These are phyloP conservation scores for Suhomyces anneliseae DNA, from an alignment of 1,139 yeast species.

Conservation along the genomic window DNA sequence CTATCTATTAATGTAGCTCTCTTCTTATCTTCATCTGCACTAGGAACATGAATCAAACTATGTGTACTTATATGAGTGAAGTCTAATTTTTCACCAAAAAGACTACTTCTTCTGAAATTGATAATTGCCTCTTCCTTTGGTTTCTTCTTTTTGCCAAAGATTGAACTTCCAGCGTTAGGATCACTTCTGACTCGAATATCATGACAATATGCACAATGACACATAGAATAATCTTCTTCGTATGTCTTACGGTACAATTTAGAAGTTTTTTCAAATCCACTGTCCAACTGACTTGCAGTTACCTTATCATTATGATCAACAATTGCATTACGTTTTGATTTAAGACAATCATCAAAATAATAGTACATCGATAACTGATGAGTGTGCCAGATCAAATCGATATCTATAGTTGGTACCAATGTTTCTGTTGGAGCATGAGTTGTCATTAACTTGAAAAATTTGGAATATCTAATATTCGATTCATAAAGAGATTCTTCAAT, in stretches of 20 bases:
- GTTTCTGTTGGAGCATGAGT: conserved; percentile 10
- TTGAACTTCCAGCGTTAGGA: too few species aligned
- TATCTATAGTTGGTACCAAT: conserved; percentile 40
- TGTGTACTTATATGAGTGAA: conserved; percentile 22
- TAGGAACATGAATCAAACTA: conserved; percentile 12
- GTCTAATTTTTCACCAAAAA: conserved; percentile 8
- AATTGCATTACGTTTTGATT: conserved; percentile 10
- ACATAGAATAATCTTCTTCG: conserved; percentile 26
- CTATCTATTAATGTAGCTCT: too few species aligned
- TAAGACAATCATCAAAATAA: conserved; percentile 25
- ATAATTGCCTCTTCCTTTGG: background rate
- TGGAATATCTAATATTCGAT: conserved; percentile 23
- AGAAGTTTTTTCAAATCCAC: conserved; percentile 22
- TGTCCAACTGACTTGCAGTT: conserved; percentile 21
- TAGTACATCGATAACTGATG: conserved; percentile 30
- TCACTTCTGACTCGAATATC: conserved; percentile 10
- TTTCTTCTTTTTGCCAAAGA: background rate
- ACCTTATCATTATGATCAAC: conserved; percentile 33
- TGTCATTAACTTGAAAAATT: conserved; percentile 26
- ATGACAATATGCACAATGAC: conserved; percentile 30
- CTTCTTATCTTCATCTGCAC: too few species aligned
- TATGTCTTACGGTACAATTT: conserved; percentile 19
- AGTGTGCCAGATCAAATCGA: conserved; percentile 44
- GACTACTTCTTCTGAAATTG: background rate
- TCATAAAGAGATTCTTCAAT: conserved; percentile 21